Conservation (phyloP, 495 filamentous ascomycete genomes). For the Haplographium delicatum region DNA sequence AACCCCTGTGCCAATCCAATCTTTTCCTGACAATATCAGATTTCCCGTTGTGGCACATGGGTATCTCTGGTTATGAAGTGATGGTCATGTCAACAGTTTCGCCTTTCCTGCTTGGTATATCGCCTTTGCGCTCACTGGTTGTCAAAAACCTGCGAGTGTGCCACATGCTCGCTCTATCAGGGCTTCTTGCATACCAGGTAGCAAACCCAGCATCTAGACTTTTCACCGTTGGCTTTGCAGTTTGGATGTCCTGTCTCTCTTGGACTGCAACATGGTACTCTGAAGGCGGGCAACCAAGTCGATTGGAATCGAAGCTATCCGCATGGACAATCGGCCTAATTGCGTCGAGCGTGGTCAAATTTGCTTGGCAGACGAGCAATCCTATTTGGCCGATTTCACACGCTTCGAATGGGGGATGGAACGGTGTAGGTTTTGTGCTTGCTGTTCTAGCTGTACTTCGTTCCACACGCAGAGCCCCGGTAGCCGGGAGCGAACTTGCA, state of each 20-base stretch:
- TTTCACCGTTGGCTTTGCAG: constrained; percentile 72
- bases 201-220: constrained; percentile 70
- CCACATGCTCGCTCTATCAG: constrained; percentile 72
- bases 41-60: constrained; percentile 99
- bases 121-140: constrained; percentile 59
- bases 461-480: constrained; percentile 55
- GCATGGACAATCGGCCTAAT: constrained; percentile 80
- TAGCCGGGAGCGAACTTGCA: constrained; percentile 43
- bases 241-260: constrained; percentile 70
- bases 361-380: constrained; percentile 93
- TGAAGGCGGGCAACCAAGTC: constrained; percentile 64
- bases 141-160: constrained; percentile 60
- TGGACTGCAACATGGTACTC: constrained; percentile 78
- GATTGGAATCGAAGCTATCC: constrained; percentile 74
- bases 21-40: constrained; percentile 43
- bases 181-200: constrained; percentile 75
- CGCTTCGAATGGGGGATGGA: constrained; percentile 83
- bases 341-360: constrained; percentile 83
- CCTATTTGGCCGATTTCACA: constrained; percentile 96
- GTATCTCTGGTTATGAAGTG: constrained; percentile 93
- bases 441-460: constrained; percentile 68
- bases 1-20: not conserved
- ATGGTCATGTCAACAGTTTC: constrained; percentile 79
- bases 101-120: constrained; percentile 73
- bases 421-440: constrained; percentile 73